Conservation (phyloP, 371 early-diverging fungal genomes). For the Coemansia linderi region DNA sequence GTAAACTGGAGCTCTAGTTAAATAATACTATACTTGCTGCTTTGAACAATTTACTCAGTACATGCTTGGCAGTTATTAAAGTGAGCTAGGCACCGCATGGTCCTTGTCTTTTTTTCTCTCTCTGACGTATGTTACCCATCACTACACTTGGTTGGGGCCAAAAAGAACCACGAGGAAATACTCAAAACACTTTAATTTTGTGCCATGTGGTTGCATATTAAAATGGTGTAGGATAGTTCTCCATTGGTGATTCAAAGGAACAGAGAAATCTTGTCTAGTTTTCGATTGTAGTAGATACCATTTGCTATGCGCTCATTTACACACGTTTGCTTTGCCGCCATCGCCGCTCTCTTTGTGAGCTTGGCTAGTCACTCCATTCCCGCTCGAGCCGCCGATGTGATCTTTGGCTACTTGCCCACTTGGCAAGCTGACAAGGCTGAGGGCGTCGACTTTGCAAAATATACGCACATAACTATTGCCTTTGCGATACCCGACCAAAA, state of each 20-base stretch:
- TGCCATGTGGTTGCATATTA: neutral
- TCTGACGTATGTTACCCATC: neutral
- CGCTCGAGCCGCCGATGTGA: slow-evolving; percentile 2
- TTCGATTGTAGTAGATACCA: neutral
- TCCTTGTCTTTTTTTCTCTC: neutral
- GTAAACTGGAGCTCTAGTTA: slow-evolving; percentile 14
- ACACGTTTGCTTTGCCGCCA: neutral
- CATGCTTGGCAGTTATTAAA: neutral
- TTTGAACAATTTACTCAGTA: neutral
- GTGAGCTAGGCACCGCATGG: neutral
- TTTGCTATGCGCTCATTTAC: neutral
- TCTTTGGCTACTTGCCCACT: slow-evolving; percentile 48
- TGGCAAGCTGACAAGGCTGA: slow-evolving; percentile 30
- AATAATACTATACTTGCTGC: neutral
- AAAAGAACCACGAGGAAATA: neutral
- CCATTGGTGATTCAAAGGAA: neutral
- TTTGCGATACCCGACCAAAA: slow-evolving; percentile 72
- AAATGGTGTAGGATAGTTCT: neutral
- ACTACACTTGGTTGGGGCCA: neutral
- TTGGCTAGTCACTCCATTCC: neutral
- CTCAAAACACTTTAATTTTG: neutral
- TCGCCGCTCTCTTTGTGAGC: neutral
- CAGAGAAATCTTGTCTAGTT: neutral
- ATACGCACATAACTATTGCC: slow-evolving; percentile 79
- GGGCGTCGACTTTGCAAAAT: slow-evolving; percentile 53